phyloP scores from a whole-genome alignment of 345 rosid genomes.

The Heritiera littoralis region DNA sequence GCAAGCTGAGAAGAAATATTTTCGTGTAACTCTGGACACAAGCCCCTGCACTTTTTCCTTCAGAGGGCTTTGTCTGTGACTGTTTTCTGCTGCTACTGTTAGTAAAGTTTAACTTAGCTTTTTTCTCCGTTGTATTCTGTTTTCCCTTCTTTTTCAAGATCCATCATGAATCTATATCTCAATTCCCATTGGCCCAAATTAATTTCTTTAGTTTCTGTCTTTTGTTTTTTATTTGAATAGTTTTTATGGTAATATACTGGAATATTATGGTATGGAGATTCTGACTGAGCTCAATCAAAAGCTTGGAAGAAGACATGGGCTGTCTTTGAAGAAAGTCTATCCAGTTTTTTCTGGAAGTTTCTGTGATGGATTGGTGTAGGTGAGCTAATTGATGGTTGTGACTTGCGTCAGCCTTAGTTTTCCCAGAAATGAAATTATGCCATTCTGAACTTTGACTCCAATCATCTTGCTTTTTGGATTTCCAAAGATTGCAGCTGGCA shows the following conservation, averaged over 20 bases:
- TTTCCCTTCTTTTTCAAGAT: background rate
- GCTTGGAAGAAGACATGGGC: background rate
- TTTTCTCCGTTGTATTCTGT: background rate
- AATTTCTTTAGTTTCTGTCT: background rate
- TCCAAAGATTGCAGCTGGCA: no score
- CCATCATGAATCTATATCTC: constrained; percentile 17
- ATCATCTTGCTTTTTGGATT: no score
- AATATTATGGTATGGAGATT: background rate
- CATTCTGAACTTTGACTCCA: no score
- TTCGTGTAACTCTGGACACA: background rate
- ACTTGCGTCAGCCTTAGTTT: background rate
- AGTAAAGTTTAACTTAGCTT: background rate
- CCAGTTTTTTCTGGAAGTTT: constrained; percentile 8
- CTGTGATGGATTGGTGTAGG: background rate
- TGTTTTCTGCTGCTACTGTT: background rate
- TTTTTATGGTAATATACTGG: no score
- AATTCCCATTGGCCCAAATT: constrained; percentile 8
- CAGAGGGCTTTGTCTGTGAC: constrained; percentile 7
- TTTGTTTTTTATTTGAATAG: no score
- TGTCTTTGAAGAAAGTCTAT: background rate
- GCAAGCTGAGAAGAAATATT: no score
- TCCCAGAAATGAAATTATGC: background rate
- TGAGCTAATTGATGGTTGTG: background rate
- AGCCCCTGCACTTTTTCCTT: constrained; percentile 13
- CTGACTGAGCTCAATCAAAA: background rate